These are phyloP conservation scores for Cafeteria roenbergensis DNA, from an alignment of 108 stramenopile genomes.

Conservation along the genomic window DNA sequence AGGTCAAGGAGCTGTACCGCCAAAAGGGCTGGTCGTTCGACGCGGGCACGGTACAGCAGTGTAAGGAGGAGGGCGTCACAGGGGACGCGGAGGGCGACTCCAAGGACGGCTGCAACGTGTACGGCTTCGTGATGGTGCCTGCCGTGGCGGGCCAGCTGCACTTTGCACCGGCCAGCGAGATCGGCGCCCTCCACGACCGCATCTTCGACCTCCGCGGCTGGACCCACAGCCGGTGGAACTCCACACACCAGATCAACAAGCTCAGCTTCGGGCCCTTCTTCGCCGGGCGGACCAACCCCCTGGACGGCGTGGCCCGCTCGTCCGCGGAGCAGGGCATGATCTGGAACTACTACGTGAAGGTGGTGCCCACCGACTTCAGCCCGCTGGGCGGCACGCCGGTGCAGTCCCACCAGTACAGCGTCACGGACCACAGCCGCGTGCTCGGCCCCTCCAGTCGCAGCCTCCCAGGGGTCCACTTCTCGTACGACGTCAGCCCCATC, in stretches of 20 bases:
- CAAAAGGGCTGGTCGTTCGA: slow-evolving; percentile 34
- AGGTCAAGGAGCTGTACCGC: slow-evolving; percentile 29
- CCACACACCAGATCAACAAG: slow-evolving; percentile 16
- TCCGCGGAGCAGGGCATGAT: slow-evolving; percentile 12
- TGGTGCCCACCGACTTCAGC: slow-evolving; percentile 42
- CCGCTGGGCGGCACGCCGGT: slow-evolving; percentile 6
- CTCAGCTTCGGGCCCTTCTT: slow-evolving; percentile 18
- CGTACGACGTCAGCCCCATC: slow-evolving; percentile 36
- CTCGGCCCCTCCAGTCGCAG: slow-evolving; percentile 22
- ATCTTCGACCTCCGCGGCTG: slow-evolving; percentile 10
- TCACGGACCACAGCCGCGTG: slow-evolving; percentile 38
- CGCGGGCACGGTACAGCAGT: slow-evolving; percentile 9
- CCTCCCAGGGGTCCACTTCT: slow-evolving; percentile 44
- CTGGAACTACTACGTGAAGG: slow-evolving; percentile 40
- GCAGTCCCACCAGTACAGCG: slow-evolving; percentile 38
- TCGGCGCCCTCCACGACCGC: neutral
- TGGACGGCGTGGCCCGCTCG: neutral
- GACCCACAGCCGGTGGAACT: slow-evolving; percentile 19
- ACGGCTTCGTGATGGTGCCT: slow-evolving; percentile 27
- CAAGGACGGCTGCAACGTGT: slow-evolving; percentile 32
- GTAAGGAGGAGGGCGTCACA: neutral
- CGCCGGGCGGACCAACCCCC: slow-evolving; percentile 6
- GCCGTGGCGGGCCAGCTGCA: slow-evolving; percentile 30
- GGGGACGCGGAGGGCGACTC: neutral
- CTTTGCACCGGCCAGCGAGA: slow-evolving; percentile 26